phyloP scores from a whole-genome alignment of 2,329 filamentous ascomycete genomes.

The Xylogone sp. region DNA sequence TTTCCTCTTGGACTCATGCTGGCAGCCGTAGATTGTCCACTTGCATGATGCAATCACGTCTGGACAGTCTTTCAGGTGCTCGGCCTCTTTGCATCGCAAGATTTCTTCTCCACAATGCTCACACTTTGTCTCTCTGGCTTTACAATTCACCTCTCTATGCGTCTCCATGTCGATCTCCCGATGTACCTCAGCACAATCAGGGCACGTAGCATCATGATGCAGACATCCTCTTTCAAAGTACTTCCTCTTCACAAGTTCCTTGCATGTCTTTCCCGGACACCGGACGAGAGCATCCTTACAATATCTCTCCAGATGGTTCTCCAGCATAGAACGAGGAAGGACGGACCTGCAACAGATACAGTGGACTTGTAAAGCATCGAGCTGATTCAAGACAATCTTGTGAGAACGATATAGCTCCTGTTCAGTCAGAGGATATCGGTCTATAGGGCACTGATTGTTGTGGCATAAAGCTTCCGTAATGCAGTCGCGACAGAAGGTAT shows the following conservation, averaged over 20 bases:
- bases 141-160: slow-evolving; percentile 44
- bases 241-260: slow-evolving; percentile 47
- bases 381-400: slow-evolving; percentile 54
- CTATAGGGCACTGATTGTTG: slow-evolving; percentile 51
- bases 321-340: slow-evolving; percentile 49
- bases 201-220: slow-evolving; percentile 48
- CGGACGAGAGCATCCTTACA: slow-evolving; percentile 52
- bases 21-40: slow-evolving; percentile 47
- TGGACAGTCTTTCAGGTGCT: slow-evolving; percentile 40
- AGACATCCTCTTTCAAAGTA: slow-evolving; percentile 50
- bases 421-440: slow-evolving; percentile 41
- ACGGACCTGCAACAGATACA: slow-evolving; percentile 55
- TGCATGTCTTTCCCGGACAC: slow-evolving; percentile 49
- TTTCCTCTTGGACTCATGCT: slow-evolving; percentile 34
- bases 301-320: slow-evolving; percentile 52
- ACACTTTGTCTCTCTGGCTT: slow-evolving; percentile 27
- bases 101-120: slow-evolving; percentile 22
- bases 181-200: slow-evolving; percentile 44
- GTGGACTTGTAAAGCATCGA: slow-evolving; percentile 54
- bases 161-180: slow-evolving; percentile 45
- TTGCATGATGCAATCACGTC: slow-evolving; percentile 40
- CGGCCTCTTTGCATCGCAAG: slow-evolving; percentile 17
- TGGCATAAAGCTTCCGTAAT: slow-evolving; percentile 40
- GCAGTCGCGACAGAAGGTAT: slow-evolving; percentile 61
- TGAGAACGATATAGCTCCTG: slow-evolving; percentile 24